Percentiles rank a stretch among this genome's conserved stretches.
Conservation (phyloP, 345 rosid genomes). For the Adansonia digitata region DNA sequence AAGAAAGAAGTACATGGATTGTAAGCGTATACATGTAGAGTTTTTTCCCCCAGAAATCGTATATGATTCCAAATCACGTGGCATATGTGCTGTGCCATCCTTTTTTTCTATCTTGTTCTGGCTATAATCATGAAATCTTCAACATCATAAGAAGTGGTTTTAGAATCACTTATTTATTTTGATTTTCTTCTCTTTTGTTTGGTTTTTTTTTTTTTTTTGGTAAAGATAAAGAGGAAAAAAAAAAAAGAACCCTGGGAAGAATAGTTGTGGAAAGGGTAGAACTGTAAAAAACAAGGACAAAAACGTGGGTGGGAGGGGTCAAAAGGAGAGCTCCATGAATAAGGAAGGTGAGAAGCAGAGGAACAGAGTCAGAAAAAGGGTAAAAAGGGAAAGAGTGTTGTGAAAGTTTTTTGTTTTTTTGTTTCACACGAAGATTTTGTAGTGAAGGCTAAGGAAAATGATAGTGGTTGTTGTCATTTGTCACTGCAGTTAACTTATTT, state of each 20-base stretch:
- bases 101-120: slow-evolving; percentile 20
- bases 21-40: slow-evolving; percentile 4
- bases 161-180: neutral
- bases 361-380: slow-evolving; percentile 17
- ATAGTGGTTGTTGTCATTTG: slow-evolving; percentile 59
- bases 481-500: slow-evolving; percentile 37
- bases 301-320: neutral
- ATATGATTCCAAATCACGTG: slow-evolving; percentile 49
- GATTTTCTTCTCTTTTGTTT: neutral
- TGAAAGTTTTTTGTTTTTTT: slow-evolving; percentile 25
- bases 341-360: neutral
- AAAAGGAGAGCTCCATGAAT: neutral
- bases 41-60: slow-evolving; percentile 1
- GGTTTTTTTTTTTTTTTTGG: neutral
- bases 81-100: slow-evolving; percentile 29
- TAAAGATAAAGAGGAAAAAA: neutral
- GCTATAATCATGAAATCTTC: slow-evolving; percentile 27
- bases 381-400: slow-evolving; percentile 47
- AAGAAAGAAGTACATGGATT: neutral
- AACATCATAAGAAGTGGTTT: slow-evolving; percentile 23
- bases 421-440: slow-evolving; percentile 10
- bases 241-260: neutral
- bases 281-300: slow-evolving; percentile 15
- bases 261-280: slow-evolving; percentile 7
- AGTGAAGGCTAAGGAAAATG: slow-evolving; percentile 73